Base-by-base conservation (phyloP, 805 yeast genomes). In the Tetrapisispora taiwanensis region DNA sequence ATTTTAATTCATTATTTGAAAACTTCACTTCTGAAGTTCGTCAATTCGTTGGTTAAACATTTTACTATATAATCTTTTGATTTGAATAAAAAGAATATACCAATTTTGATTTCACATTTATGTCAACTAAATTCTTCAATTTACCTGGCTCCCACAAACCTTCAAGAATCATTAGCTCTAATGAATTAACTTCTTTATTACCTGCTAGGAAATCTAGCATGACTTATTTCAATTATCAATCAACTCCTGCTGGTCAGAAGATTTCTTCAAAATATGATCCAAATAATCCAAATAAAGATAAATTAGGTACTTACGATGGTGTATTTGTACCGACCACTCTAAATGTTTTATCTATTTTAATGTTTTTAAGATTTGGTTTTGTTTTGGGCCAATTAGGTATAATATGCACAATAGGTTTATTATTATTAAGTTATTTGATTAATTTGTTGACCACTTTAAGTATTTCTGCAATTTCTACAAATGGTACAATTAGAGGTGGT, bases 401-500 rank as follows among this genome's bases (percentile, higher is more conserved):
- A 6, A 43, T 83, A 15, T 97, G 97, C 4, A 72, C 95, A 3
- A 53, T 88, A 20, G 63, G 76, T 1, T 65, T 90, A 19, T 67
- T 92, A 32, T 44, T 81, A 2, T 60, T 87, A 60, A 83, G 95
- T 39, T 92, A 89, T 60, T 58, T 78, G 3, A 87, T 92, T 49
- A 83, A 90, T 59, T 69, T 87, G 6, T 69, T 92, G 45, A 92
- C 98, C 0, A 86, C 95, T 0, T 65, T 92, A 52, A 85, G 95
- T 18, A 80, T 92, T 46, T 84, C 95, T 44, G 98, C 98, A 1
- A 92, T 92, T 48, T 87, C 97, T 2, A 92, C 99, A 1, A 92
- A 92, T 59, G 99, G 99, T 19, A 87, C 95, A 0, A 97, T 92
- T 2, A 76, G 88, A 52, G 97, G 97, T 13, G 99, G 99, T 14